Percentiles rank a stretch among this genome's conserved stretches.
phyloP scores from a whole-genome alignment of 2,329 filamentous ascomycete species.

The Orbilia javanica region DNA sequence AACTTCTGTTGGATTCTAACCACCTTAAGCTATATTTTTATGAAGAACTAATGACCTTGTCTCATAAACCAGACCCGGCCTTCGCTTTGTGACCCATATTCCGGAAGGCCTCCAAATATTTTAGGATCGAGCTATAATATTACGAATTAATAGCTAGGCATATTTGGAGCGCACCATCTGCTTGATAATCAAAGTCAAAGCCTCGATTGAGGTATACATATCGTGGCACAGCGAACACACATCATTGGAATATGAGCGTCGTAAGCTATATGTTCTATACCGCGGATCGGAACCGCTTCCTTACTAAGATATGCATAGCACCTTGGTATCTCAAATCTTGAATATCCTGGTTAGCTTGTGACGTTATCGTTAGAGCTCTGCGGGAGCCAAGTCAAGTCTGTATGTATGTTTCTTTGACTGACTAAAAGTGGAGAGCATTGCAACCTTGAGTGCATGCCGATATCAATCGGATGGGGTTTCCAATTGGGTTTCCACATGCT shows the following conservation, averaged over 20 bases:
- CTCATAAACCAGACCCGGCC: too few species aligned
- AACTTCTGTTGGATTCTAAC: too few species aligned
- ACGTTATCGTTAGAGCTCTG: background rate
- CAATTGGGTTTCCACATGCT: background rate
- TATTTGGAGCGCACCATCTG: background rate
- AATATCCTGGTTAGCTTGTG: background rate
- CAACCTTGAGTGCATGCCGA: background rate
- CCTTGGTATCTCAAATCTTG: too few species aligned
- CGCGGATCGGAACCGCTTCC: conserved; percentile 14
- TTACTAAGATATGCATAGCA: background rate
- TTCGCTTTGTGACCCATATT: too few species aligned
- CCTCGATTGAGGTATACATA: background rate
- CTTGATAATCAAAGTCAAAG: conserved; percentile 4
- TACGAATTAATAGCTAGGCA: too few species aligned
- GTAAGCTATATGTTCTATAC: background rate
- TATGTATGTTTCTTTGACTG: too few species aligned
- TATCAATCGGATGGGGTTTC: conserved; percentile 5
- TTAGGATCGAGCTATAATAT: too few species aligned
- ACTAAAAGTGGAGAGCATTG: background rate
- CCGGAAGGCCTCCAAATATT: background rate
- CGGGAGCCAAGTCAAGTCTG: too few species aligned
- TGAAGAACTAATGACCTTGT: too few species aligned
- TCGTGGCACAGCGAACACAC: background rate
- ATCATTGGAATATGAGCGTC: background rate
- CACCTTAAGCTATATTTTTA: too few species aligned